Percentiles rank a stretch among this genome's conserved stretches.
These are phyloP conservation scores for Phaeosphaeriaceae sp. DNA, from an alignment of 2,329 filamentous ascomycete species.

Conservation along the genomic window DNA sequence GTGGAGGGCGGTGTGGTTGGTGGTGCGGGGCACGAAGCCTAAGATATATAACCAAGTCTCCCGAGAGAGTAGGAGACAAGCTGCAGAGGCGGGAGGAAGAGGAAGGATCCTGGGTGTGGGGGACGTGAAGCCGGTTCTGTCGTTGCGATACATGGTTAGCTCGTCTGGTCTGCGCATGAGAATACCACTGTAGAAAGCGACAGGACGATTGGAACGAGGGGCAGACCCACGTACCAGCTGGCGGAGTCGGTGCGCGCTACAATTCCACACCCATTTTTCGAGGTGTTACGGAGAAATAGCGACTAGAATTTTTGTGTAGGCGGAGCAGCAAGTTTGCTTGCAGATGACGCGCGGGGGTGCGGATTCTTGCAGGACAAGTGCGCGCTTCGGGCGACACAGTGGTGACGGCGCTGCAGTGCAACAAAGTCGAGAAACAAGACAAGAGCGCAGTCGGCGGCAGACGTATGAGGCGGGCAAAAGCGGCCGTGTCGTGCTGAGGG, in stretches of 20 bases:
- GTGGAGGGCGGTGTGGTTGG: neutral
- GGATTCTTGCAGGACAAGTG: conserved; percentile 30
- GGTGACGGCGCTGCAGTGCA: conserved; percentile 33
- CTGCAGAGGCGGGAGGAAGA: conserved; percentile 12
- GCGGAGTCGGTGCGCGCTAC: conserved; percentile 40
- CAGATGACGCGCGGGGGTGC: conserved; percentile 39
- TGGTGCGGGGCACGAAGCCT: neutral
- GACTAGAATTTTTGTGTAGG: conserved; percentile 27
- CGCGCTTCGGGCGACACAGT: conserved; percentile 21
- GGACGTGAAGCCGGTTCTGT: conserved; percentile 38
- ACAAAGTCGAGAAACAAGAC: conserved; percentile 19
- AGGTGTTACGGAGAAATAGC: conserved; percentile 18
- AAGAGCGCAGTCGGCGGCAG: conserved; percentile 13
- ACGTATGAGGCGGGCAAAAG: conserved; percentile 6
- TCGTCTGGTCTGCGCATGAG: conserved; percentile 22
- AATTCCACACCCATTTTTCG: conserved; percentile 40
- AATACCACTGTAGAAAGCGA: conserved; percentile 15
- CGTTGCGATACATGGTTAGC: conserved; percentile 42
- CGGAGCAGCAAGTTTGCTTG: conserved; percentile 40
- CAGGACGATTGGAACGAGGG: conserved; percentile 27
- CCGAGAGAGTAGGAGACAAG: neutral
- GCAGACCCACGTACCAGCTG: conserved; percentile 40
- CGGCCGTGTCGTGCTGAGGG: neutral
- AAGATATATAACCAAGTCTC: neutral
- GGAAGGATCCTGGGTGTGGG: conserved; percentile 23